Base-by-base conservation (phyloP, 2,329 filamentous ascomycete species). In the Mycosphaerelloides madeirae region DNA sequence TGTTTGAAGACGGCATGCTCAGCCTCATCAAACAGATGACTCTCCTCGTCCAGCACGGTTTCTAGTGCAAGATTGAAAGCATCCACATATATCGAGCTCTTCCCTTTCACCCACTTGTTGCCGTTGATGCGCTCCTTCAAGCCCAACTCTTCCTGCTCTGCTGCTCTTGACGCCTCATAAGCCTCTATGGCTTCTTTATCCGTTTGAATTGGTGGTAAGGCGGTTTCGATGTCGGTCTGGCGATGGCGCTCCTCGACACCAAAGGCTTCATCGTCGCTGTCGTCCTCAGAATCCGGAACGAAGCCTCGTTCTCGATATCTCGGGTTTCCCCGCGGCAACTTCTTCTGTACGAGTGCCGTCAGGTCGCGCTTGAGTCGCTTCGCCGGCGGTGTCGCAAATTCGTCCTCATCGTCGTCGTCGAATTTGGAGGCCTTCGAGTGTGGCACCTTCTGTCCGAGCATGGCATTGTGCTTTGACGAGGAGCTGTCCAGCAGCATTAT, bases 31-130 rank as follows among this genome's bases (percentile, higher is more conserved):
- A 97, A 98, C 0, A 98, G 71, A 66, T 95, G 87, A 1, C 79
- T 77, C 66, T 98, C 93, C 45, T 97, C 87, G 38, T 87, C 82
- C 11, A 97, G 69, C 3, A 98, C 93, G 0, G 87, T 95, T 47
- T 91, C 83, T 38, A 98, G 71, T 2, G 91, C 88, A 12, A 97
- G 73, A 60, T 95, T 95, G 73, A 98, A 98, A 1, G 93, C 93
- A 68, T 98, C 93, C 14, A 96, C 88, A 59, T 98, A 98, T 43
- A 98, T 87, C 1, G 90, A 97, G 59, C 83, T 94, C 63, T 81
- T 83, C 0, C 88, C 87, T 58, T 76, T 80, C 3, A 81, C 68
- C 87, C 87, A 95, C 48, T 70, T 77, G 39, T 72, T 72, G 40
- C 80, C 69, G 45, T 74, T 74, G 12, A 84, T 60, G 6, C 78